phyloP scores from a whole-genome alignment of 768 basidiomycete species.

The Inosperma sp. region DNA sequence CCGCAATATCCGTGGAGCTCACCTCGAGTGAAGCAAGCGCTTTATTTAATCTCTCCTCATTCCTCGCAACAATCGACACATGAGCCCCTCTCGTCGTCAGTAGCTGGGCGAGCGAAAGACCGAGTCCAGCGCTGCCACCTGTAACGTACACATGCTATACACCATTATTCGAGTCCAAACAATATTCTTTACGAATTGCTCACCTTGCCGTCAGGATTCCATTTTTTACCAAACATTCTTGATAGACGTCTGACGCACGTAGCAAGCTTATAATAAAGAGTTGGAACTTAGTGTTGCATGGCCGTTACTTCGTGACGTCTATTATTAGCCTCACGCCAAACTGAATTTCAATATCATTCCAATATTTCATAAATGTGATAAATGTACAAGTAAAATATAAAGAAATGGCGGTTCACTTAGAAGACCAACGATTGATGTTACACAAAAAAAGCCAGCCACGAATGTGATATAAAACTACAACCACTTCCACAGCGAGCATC shows the following conservation, averaged over 20 bases:
- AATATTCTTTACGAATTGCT: neutral
- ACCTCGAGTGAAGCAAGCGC: constrained; percentile 68
- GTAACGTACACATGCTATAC: constrained; percentile 79
- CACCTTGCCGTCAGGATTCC: constrained; percentile 18
- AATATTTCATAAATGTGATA: no score
- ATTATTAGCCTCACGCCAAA: no score
- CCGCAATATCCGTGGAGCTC: constrained; percentile 18
- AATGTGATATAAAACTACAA: no score
- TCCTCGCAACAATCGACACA: constrained; percentile 81
- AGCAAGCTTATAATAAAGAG: no score
- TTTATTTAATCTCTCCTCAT: constrained; percentile 54
- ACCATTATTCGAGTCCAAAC: neutral
- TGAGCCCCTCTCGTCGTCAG: constrained; percentile 69
- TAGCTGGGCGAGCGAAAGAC: constrained; percentile 64
- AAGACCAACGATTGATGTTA: no score
- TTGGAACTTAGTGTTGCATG: no score
- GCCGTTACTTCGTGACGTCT: no score
- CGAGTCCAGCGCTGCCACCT: constrained; percentile 79
- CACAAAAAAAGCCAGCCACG: no score
- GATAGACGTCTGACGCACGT: neutral
- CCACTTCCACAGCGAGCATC: no score
- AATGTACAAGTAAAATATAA: no score
- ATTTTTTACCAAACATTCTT: constrained; percentile 14
- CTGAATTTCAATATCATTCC: no score
- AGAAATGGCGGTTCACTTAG: no score